Base-by-base conservation (phyloP, 2,329 filamentous ascomycete species). In the Macrophomina pseudophaseolina region DNA sequence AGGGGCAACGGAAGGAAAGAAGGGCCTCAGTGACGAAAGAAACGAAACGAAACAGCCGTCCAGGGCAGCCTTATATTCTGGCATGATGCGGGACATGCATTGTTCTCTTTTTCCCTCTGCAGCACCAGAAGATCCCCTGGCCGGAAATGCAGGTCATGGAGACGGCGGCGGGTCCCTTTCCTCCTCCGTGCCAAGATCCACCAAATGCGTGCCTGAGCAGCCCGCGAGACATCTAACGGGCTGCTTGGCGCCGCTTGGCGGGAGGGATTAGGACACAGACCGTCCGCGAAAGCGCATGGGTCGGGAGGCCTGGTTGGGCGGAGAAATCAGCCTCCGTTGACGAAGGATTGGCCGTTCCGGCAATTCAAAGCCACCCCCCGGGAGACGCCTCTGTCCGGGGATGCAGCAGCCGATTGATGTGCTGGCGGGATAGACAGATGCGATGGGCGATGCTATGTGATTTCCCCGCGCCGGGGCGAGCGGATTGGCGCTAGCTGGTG, bases 221-320 rank as follows among this genome's bases (percentile, higher is more conserved):
- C 40, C 28, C 56, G 35, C 32, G 54, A 58, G 18, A 16, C 28
- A 60, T 60, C 56, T 48, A 28, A 42, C 35, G 18, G 42, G 14
- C 28, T 23, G 14, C 56, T 51, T 49, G 58, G 44, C 44, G 1
- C n/a, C 2, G 5, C 58, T 62, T 62, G 58, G 44, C 58, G 11
- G 30, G 32, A 38, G 11, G 58, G 11, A 49, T 51, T 18, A 46
- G 30, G 28, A 23, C 28, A 28, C 42, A 18, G 11, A 18, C 52
- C n/a, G 32, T 23, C 40, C 40, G 40, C 9, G 58, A 42, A 62
- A 62, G 58, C 58, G 58, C 48, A n/a, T 16, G 8, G 30, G 23
- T n/a, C 44, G 38, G 32, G 14, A 9, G 23, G 44, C 44, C 58
- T 62, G 58, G 44, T 62, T 62, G 58, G 58, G 42, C 58, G 58